Conservation (phyloP, 176 grass and related monocot species). For the Phoenix dactylifera region DNA sequence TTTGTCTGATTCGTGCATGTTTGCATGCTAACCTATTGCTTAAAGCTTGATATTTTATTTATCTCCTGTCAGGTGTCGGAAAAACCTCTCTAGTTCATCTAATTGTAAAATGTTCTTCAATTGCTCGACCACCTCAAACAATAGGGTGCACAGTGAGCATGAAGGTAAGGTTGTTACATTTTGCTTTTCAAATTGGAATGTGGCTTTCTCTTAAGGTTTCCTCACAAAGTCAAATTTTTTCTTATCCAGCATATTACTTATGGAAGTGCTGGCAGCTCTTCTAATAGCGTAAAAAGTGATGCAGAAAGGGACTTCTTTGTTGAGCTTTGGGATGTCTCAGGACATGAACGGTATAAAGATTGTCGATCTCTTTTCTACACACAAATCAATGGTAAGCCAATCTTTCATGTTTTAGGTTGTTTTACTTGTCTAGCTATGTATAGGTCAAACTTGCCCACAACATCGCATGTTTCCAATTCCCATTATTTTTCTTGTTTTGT, state of each 20-base stretch:
- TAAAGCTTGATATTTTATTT: neutral
- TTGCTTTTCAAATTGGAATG: neutral
- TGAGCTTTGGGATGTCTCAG: conserved; percentile 93
- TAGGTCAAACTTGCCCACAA: no score
- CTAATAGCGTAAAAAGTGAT: conserved; percentile 56
- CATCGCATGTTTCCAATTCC: no score
- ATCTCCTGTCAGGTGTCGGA: conserved; percentile 53
- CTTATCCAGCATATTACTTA: conserved; percentile 60
- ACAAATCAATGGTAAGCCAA: conserved; percentile 66
- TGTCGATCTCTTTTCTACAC: conserved; percentile 85
- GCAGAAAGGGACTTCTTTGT: conserved; percentile 85
- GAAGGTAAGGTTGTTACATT: conserved; percentile 38
- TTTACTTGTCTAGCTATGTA: no score
- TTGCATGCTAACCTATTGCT: no score
- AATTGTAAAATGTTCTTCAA: conserved; percentile 57
- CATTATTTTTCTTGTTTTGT: no score
- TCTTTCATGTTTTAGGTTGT: no score
- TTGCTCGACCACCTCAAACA: conserved; percentile 64
- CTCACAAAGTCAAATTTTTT: neutral
- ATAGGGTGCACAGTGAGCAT: conserved; percentile 60
- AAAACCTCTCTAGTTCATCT: conserved; percentile 85
- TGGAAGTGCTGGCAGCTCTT: conserved; percentile 63
- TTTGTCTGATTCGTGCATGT: no score
- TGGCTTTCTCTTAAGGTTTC: neutral
- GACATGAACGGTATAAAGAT: conserved; percentile 81